phyloP scores from a whole-genome alignment of 1,284 basidiomycete genomes.

The Schizophyllum commune region DNA sequence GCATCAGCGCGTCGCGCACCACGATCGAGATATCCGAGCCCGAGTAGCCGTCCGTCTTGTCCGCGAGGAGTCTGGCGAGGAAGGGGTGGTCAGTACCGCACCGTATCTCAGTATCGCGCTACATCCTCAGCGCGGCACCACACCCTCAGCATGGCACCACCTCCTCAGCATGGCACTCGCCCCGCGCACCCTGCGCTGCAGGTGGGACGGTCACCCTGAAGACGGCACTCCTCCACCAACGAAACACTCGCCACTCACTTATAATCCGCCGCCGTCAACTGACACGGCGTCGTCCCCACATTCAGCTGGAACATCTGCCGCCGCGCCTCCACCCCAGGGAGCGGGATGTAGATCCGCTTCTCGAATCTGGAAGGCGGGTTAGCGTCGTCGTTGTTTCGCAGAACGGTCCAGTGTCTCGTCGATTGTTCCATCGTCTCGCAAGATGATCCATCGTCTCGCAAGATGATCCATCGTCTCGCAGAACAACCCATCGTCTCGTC shows the following conservation, averaged over 20 bases:
- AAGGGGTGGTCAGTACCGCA: not conserved
- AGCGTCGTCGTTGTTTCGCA: too few species aligned
- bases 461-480: too few species aligned
- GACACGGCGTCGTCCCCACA: constrained; percentile 88
- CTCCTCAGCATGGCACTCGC: too few species aligned
- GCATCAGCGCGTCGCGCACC: constrained; percentile 97
- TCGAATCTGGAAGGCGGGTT: constrained; percentile 59
- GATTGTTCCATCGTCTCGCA: too few species aligned
- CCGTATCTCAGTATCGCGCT: too few species aligned
- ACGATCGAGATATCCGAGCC: constrained; percentile 95
- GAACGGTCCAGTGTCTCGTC: too few species aligned
- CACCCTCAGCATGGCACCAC: too few species aligned
- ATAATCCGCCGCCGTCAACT: constrained; percentile 66
- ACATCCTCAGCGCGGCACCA: too few species aligned
- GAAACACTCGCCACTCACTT: not conserved
- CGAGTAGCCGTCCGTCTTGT: constrained; percentile 89
- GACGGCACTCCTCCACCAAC: not conserved
- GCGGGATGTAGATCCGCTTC: constrained; percentile 97
- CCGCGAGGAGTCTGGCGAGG: constrained; percentile 56
- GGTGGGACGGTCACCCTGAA: constrained; percentile 41
- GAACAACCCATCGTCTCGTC: too few species aligned
- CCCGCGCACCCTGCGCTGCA: too few species aligned
- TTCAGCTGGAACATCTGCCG: constrained; percentile 96
- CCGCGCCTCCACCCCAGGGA: constrained; percentile 91
- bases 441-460: too few species aligned